These are phyloP conservation scores for Globisporangium camurandrum DNA, from an alignment of 352 stramenopile genomes.

Conservation along the genomic window DNA sequence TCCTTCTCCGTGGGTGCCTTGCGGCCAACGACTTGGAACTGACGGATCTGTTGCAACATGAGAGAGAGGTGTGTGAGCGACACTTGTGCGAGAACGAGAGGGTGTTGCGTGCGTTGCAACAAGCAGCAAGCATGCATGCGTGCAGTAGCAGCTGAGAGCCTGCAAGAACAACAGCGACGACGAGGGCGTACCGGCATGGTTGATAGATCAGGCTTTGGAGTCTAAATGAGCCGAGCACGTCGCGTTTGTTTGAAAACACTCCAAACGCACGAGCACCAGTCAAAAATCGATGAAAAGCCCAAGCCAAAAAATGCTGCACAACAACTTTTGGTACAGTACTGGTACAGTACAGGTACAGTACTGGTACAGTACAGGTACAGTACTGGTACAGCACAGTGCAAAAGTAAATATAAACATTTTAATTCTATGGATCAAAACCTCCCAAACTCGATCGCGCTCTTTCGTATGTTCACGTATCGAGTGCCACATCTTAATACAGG, in stretches of 20 bases:
- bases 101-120: no score
- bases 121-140: background rate
- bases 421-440: no score
- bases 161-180: background rate
- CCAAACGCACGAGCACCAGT: background rate
- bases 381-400: background rate
- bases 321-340: background rate
- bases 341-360: background rate
- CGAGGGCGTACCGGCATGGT: conserved; percentile 12
- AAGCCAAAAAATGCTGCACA: background rate
- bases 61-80: background rate
- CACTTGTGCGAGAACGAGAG: no score
- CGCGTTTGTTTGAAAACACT: no score
- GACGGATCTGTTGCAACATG: conserved; percentile 81
- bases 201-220: conserved; percentile 17
- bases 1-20: conserved; percentile 97
- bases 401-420: no score
- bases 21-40: conserved; percentile 99
- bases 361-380: background rate
- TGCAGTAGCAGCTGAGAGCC: background rate
- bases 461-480: no score
- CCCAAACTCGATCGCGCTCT: no score
- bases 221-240: conserved; percentile 9
- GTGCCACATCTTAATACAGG: background rate
- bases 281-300: no score